Evolutionary conservation across 1,139 yeast genomes (phyloP).

Genomic region (Protomyces gravidus): DNA sequence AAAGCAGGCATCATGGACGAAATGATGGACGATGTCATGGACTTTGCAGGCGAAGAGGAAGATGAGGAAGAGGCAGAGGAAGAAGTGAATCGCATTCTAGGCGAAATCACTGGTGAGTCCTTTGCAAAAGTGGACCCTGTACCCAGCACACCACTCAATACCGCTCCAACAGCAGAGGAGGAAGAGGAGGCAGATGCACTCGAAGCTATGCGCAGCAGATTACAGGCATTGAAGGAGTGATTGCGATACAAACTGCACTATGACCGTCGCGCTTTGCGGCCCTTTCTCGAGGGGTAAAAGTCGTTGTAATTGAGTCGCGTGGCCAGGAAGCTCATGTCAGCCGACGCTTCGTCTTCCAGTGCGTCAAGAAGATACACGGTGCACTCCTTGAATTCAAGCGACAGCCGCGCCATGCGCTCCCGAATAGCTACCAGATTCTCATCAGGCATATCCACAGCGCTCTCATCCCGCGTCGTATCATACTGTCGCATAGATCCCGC

Average conservation of each 20-base stretch:
- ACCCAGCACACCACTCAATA: slow-evolving; percentile 39
- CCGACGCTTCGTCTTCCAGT: slow-evolving; percentile 39
- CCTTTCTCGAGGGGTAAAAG: slow-evolving; percentile 35
- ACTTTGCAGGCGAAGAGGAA: slow-evolving; percentile 61
- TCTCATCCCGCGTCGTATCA: slow-evolving; percentile 22
- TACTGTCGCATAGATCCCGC: slow-evolving; percentile 26
- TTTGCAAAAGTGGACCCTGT: slow-evolving; percentile 43
- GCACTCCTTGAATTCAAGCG: slow-evolving; percentile 25
- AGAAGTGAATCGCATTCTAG: slow-evolving; percentile 58
- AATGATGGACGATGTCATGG: slow-evolving; percentile 90
- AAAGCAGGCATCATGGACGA: slow-evolving; percentile 83
- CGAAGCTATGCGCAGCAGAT: slow-evolving; percentile 81
- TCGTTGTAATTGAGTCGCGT: slow-evolving; percentile 43
- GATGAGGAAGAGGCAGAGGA: slow-evolving; percentile 67
- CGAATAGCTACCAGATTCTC: slow-evolving; percentile 26
- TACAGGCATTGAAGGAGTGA: slow-evolving; percentile 76
- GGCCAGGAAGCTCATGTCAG: slow-evolving; percentile 43
- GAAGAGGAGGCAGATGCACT: slow-evolving; percentile 70
- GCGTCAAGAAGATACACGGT: slow-evolving; percentile 35
- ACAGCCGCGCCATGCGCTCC: slow-evolving; percentile 24
- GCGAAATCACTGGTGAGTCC: slow-evolving; percentile 47
- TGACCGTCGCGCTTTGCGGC: not conserved
- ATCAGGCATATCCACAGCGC: not conserved
- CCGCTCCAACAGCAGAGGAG: slow-evolving; percentile 44
- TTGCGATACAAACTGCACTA: not conserved